Conservation (phyloP, 345 rosid genomes). For the Erysimum cheiranthoides region DNA sequence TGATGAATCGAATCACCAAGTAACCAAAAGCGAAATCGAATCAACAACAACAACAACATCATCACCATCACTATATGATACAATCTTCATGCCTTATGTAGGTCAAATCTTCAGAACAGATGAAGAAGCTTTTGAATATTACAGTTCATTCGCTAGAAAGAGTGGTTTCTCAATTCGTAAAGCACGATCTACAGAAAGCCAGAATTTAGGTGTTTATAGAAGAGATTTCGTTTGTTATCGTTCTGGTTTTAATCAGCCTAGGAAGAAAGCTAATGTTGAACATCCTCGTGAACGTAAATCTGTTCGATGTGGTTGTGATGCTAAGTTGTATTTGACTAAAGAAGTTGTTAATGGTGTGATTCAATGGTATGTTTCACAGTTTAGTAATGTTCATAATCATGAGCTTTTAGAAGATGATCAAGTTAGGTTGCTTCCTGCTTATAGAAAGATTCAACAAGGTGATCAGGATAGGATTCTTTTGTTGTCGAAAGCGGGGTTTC, state of each 20-base stretch:
- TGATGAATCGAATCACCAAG: constrained; percentile 58
- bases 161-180: constrained; percentile 89
- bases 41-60: constrained; percentile 36
- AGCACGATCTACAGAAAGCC: constrained; percentile 92
- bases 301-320: constrained; percentile 94
- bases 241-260: constrained; percentile 90
- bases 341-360: constrained; percentile 64
- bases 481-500: constrained; percentile 93
- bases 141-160: constrained; percentile 81
- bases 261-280: constrained; percentile 88
- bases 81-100: constrained; percentile 76
- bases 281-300: constrained; percentile 96
- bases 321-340: constrained; percentile 81
- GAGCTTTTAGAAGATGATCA: constrained; percentile 93
- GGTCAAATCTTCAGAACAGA: constrained; percentile 85
- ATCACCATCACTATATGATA: constrained; percentile 52
- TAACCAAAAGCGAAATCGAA: constrained; percentile 57
- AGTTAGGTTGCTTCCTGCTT: constrained; percentile 92
- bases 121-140: constrained; percentile 86
- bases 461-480: constrained; percentile 91
- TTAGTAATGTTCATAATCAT: constrained; percentile 94
- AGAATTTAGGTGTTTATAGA: constrained; percentile 80
- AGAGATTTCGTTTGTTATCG: constrained; percentile 96
- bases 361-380: constrained; percentile 92
- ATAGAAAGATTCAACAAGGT: constrained; percentile 82